These are phyloP conservation scores for Madurella mycetomatis DNA, from an alignment of 2,329 filamentous ascomycete genomes.

Conservation along the genomic window DNA sequence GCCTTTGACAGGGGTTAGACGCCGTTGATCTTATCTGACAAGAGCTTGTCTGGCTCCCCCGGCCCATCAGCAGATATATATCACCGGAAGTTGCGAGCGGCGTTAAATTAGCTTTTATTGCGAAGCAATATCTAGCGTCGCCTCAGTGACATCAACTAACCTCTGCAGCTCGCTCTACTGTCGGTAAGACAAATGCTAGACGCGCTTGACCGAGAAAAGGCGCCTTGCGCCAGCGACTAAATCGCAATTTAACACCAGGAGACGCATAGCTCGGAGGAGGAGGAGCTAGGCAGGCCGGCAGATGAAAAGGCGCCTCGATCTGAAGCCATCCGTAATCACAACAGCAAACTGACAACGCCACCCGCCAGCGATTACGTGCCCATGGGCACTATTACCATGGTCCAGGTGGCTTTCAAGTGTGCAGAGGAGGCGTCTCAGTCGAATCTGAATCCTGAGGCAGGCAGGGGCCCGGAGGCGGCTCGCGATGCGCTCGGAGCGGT, in stretches of 20 bases:
- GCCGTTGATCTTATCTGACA: conserved; percentile 12
- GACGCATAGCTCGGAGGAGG: background rate
- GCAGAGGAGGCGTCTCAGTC: too few relatives aligned
- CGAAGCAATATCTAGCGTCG: conserved; percentile 20
- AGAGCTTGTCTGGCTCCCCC: conserved; percentile 5
- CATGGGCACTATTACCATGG: too few relatives aligned
- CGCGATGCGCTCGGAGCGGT: background rate
- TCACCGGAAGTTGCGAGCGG: conserved; percentile 23
- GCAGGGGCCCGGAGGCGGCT: background rate
- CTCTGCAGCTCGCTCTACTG: too few relatives aligned
- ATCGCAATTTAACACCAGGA: background rate
- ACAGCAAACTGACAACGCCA: too few relatives aligned
- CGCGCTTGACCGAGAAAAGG: background rate
- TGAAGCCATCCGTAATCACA: too few relatives aligned
- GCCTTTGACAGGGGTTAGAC: conserved; percentile 7
- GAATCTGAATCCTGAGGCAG: background rate
- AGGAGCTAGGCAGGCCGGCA: background rate
- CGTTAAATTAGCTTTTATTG: conserved; percentile 23
- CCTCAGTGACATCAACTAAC: conserved; percentile 10
- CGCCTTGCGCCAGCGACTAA: background rate
- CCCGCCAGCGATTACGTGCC: too few relatives aligned
- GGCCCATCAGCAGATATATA: conserved; percentile 11
- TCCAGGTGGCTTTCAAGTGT: too few relatives aligned
- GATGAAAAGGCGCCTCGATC: background rate
- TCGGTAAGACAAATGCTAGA: conserved; percentile 5